Evolutionary conservation across 176 grass and related monocot species (phyloP), one percentile per base, ranked within the genome.

Genomic region (Secale cereale): DNA sequence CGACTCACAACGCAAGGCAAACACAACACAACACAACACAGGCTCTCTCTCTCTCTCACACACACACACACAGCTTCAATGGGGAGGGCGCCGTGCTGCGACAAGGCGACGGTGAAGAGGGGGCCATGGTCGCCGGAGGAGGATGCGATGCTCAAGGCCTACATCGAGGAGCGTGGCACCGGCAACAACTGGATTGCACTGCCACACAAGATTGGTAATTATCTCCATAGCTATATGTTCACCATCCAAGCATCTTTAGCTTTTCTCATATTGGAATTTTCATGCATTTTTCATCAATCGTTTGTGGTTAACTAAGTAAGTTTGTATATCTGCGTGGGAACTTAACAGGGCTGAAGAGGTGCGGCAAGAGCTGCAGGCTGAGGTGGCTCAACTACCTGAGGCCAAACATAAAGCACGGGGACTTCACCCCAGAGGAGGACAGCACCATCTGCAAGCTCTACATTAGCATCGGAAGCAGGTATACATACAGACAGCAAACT

Each of bases 381-480:
- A 77, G 97, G 87, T 99, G 97, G 97, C 97, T 99, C 90, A 99
- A 99, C 88, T 99, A 99, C 80, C 93, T 99, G 65, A 92, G 97
- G 62, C 97, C 94, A 4, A 92, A 98, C 91, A 98, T 98, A 78
- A 98, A 98, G 81, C 95, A 98, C 43, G 93, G 95, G 36, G 95
- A 91, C 70, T 98, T 98, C 81, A 91, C 95, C 81, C 85, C 91
- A 3, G 93, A 98, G 37, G 95, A 98, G 89, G 95, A 98, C 72
- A 85, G 83, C 77, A 89, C 88, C 76, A 98, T 98, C 79, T 98
- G 95, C 86, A 93, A 74, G 59, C 95, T 98, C 67, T 98, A 98
- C 93, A 95, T 98, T 88, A 98, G 95, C 81, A 98, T 98, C 20
- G 95, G 95, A 63, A 95, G 95, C 95, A 98, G 95, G 95, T 95